Evolutionary conservation across 1,284 basidiomycete species (phyloP).

Genomic region (Fistulinella cinereoalba): DNA sequence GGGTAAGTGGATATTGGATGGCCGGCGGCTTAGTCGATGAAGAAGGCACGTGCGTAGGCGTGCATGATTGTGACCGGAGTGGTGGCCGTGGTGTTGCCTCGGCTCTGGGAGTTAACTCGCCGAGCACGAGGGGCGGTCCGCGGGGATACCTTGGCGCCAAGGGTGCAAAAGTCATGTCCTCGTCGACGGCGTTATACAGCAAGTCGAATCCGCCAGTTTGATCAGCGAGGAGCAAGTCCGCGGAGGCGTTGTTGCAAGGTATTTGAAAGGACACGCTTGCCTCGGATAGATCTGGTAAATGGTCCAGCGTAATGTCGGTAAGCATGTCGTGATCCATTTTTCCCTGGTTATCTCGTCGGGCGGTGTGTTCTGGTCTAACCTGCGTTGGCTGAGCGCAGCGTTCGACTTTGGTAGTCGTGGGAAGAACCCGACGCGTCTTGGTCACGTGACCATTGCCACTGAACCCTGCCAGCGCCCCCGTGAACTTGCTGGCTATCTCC

Average conservation of each 20-base stretch:
- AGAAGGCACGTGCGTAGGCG: conserved; percentile 10
- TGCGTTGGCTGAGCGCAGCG: conserved; percentile 2
- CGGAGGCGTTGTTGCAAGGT: conserved; percentile 34
- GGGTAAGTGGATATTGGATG: conserved; percentile 19
- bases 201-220: conserved; percentile 36
- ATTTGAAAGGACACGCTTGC: conserved; percentile 54
- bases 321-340: conserved; percentile 25
- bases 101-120: conserved; percentile 39
- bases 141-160: conserved; percentile 21
- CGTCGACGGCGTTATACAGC: conserved; percentile 34
- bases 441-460: conserved; percentile 23
- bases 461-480: no score
- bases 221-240: conserved; percentile 42
- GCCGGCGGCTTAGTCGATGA: conserved; percentile 24
- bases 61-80: conserved; percentile 9
- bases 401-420: conserved; percentile 21
- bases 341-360: not conserved
- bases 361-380: not conserved
- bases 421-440: conserved; percentile 27
- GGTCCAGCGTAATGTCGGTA: conserved; percentile 45
- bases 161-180: conserved; percentile 35
- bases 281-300: conserved; percentile 47
- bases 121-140: conserved; percentile 33
- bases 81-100: conserved; percentile 5
- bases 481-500: no score